Evolutionary conservation across 179 eudicot species (phyloP).

Genomic region (Silene vulgaris): DNA sequence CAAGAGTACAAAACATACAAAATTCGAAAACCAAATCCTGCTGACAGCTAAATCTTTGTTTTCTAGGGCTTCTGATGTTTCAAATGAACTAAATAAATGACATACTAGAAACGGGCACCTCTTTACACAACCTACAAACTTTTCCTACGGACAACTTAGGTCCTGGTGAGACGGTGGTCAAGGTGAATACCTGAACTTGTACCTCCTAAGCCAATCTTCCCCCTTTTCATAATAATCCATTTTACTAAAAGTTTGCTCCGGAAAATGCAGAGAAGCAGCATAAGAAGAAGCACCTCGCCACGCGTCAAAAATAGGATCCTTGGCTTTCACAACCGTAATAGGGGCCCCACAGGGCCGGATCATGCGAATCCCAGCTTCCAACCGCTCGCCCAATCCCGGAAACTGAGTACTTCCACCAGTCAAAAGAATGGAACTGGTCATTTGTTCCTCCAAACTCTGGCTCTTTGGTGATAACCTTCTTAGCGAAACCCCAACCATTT

Average conservation of each 20-base stretch:
- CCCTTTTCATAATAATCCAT: conserved; percentile 88
- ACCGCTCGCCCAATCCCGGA: conserved; percentile 74
- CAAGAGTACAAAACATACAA: background rate
- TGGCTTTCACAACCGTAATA: conserved; percentile 54
- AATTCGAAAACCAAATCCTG: background rate
- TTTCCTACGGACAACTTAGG: conserved; percentile 7
- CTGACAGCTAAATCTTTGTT: background rate
- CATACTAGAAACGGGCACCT: background rate
- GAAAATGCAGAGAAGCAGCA: conserved; percentile 62
- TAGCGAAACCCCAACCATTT: conserved; percentile 73
- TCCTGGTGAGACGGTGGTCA: conserved; percentile 9
- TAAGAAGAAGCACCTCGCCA: conserved; percentile 92
- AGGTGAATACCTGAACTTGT: conserved; percentile 51
- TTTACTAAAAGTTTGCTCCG: conserved; percentile 51
- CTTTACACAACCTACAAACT: conserved; percentile 11
- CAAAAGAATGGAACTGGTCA: conserved; percentile 71
- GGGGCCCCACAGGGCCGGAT: conserved; percentile 78
- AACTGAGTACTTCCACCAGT: conserved; percentile 78
- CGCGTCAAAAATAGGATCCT: conserved; percentile 71
- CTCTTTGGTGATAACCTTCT: conserved; percentile 51
- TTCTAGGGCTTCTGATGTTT: conserved; percentile 9
- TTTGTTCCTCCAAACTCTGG: conserved; percentile 47
- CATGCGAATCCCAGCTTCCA: conserved; percentile 83
- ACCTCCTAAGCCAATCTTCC: conserved; percentile 74
- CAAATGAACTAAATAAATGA: conserved; percentile 9